A percentile compares a stretch with the other conserved stretches of the same genome.
Conservation (phyloP, 202 grass and related monocot species). For the Dendrocalamus latiflorus region DNA sequence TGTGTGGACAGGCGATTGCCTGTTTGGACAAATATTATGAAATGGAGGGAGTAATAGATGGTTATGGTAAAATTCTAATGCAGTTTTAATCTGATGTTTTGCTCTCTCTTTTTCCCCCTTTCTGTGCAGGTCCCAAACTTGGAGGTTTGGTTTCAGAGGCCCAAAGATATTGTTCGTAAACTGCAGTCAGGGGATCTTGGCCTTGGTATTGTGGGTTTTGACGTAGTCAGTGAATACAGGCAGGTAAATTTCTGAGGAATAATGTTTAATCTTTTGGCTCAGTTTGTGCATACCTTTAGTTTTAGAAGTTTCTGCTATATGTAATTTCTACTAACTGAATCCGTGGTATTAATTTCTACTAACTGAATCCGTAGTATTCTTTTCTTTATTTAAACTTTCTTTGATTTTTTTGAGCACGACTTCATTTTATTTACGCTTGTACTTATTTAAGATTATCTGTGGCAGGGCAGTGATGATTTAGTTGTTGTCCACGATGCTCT, state of each 20-base stretch:
- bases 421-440: not conserved
- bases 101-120: too few relatives aligned
- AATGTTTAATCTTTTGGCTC: not conserved
- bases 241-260: conserved; percentile 42
- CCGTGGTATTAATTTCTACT: not conserved
- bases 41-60: too few relatives aligned
- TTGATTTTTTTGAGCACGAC: not conserved
- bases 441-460: conserved; percentile 17
- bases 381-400: not conserved
- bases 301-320: not conserved
- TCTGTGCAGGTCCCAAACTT: conserved; percentile 64
- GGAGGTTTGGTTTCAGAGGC: conserved; percentile 97
- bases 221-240: conserved; percentile 72
- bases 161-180: conserved; percentile 91
- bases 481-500: conserved; percentile 91
- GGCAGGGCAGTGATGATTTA: conserved; percentile 80
- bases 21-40: too few relatives aligned
- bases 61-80: too few relatives aligned
- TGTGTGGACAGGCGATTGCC: too few relatives aligned
- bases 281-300: not conserved
- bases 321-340: not conserved
- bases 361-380: not conserved
- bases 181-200: conserved; percentile 81
- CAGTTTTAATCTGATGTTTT: too few relatives aligned
- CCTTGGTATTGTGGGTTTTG: conserved; percentile 92